phyloP scores from a whole-genome alignment of 805 yeast species.

The Pichia insulana region DNA sequence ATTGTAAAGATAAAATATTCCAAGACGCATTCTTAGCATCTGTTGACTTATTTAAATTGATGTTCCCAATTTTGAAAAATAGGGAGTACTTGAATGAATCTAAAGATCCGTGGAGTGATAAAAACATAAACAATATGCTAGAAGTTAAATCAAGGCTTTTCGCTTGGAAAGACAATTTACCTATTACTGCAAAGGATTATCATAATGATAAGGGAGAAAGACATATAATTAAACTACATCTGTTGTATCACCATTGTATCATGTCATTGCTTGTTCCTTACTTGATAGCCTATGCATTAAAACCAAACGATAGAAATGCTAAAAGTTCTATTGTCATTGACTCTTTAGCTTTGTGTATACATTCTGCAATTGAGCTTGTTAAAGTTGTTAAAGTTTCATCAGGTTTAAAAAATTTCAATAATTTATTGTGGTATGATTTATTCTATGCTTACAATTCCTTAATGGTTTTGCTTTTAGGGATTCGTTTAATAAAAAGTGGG shows the following conservation, averaged over 20 bases:
- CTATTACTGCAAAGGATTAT: conserved; percentile 10
- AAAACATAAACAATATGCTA: conserved; percentile 27
- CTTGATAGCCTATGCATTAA: conserved; percentile 23
- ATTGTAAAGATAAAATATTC: conserved; percentile 11
- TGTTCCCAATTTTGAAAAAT: conserved; percentile 25
- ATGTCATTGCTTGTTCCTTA: conserved; percentile 29
- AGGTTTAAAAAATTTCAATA: conserved; percentile 17
- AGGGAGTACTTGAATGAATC: conserved; percentile 21
- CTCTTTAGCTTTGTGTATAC: conserved; percentile 26
- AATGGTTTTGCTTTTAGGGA: conserved; percentile 28
- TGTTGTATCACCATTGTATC: conserved; percentile 26
- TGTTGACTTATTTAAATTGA: conserved; percentile 23
- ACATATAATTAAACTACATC: conserved; percentile 26
- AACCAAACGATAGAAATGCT: conserved; percentile 18
- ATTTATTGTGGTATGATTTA: conserved; percentile 29
- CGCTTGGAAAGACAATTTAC: conserved; percentile 21
- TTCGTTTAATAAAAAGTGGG: conserved; percentile 19
- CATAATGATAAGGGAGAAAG: conserved; percentile 15
- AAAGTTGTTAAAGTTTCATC: conserved; percentile 19
- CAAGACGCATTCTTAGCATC: conserved; percentile 17
- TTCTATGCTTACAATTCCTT: conserved; percentile 30
- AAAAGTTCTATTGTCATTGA: conserved; percentile 23
- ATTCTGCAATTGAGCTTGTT: conserved; percentile 25
- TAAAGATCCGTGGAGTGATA: conserved; percentile 24
- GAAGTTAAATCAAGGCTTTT: conserved; percentile 21